These are phyloP conservation scores for Fonsecaea multimorphosa DNA, from an alignment of 2,329 filamentous ascomycete species.

Conservation along the genomic window DNA sequence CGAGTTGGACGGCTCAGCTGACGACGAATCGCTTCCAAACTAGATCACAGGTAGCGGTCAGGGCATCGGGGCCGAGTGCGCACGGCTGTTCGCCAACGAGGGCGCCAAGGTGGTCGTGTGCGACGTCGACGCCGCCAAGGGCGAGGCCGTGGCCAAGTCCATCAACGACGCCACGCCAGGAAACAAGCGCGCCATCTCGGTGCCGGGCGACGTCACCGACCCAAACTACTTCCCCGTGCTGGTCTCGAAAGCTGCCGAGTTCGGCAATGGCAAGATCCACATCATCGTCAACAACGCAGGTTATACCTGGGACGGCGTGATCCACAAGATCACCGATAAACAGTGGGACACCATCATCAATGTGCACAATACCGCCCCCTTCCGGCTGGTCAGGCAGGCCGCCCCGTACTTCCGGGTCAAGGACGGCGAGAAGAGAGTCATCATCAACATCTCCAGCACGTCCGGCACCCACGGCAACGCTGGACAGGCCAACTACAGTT, in stretches of 20 bases:
- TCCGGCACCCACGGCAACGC: slow-evolving; percentile 85
- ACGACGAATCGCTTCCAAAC: not conserved
- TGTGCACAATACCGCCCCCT: slow-evolving; percentile 83
- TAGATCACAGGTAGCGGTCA: slow-evolving; percentile 80
- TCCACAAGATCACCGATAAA: slow-evolving; percentile 69
- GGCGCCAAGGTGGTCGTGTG: slow-evolving; percentile 83
- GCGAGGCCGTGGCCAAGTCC: slow-evolving; percentile 67
- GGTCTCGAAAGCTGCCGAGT: slow-evolving; percentile 76
- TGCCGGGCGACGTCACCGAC: slow-evolving; percentile 78
- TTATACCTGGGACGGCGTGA: slow-evolving; percentile 91
- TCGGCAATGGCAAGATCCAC: slow-evolving; percentile 86
- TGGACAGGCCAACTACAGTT: slow-evolving; percentile 86
- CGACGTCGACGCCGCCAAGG: slow-evolving; percentile 81
- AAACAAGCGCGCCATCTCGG: slow-evolving; percentile 66
- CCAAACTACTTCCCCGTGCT: slow-evolving; percentile 72
- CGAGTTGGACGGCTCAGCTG: not conserved
- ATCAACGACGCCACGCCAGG: slow-evolving; percentile 69
- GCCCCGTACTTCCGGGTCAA: slow-evolving; percentile 87
- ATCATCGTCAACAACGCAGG: slow-evolving; percentile 92
- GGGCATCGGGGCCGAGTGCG: slow-evolving; percentile 85
- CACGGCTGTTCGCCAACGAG: slow-evolving; percentile 82
- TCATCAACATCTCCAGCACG: slow-evolving; percentile 85
- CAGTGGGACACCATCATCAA: slow-evolving; percentile 74
- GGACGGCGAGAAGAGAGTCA: slow-evolving; percentile 76
- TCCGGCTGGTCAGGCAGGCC: slow-evolving; percentile 79